Evolutionary conservation across 2,329 filamentous ascomycete species (phyloP).

Genomic region (Furcasterigmium furcatum): DNA sequence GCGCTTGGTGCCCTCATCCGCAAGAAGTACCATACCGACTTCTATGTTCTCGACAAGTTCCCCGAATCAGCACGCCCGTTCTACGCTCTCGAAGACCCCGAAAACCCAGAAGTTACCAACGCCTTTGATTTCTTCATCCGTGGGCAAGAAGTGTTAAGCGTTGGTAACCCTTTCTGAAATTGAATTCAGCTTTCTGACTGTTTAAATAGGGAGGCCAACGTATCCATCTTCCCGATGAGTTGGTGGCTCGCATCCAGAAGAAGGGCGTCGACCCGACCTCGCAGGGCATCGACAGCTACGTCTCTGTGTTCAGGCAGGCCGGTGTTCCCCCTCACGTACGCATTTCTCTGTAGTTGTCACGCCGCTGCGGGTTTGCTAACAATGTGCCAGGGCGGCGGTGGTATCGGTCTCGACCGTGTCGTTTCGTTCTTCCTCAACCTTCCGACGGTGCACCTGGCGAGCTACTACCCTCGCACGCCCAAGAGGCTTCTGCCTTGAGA

Average conservation of each 20-base stretch:
- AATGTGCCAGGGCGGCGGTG: slow-evolving; percentile 86
- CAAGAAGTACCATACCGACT: slow-evolving; percentile 89
- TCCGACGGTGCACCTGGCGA: slow-evolving; percentile 56
- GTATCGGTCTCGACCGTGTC: slow-evolving; percentile 86
- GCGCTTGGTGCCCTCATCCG: slow-evolving; percentile 84
- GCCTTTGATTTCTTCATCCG: slow-evolving; percentile 84
- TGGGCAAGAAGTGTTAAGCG: slow-evolving; percentile 82
- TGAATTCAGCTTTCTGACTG: background rate
- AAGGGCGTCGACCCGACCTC: slow-evolving; percentile 78
- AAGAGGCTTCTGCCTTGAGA: slow-evolving; percentile 54
- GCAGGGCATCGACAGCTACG: slow-evolving; percentile 81
- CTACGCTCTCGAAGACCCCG: slow-evolving; percentile 80
- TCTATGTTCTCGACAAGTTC: slow-evolving; percentile 97
- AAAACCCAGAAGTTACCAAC: slow-evolving; percentile 62
- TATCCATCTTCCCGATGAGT: slow-evolving; percentile 74
- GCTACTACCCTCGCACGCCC: slow-evolving; percentile 57
- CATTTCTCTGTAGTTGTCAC: too few species aligned
- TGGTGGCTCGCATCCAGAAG: slow-evolving; percentile 73
- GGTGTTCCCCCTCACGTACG: slow-evolving; percentile 88
- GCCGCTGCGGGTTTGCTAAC: too few species aligned
- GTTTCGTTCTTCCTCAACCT: slow-evolving; percentile 63
- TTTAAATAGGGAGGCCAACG: slow-evolving; percentile 62
- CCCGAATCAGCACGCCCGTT: slow-evolving; percentile 85
- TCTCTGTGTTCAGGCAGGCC: slow-evolving; percentile 75
- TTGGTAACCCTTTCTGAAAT: background rate